Base-by-base conservation (phyloP, 2,329 filamentous ascomycete species). In the Fusarium guadeloupense region DNA sequence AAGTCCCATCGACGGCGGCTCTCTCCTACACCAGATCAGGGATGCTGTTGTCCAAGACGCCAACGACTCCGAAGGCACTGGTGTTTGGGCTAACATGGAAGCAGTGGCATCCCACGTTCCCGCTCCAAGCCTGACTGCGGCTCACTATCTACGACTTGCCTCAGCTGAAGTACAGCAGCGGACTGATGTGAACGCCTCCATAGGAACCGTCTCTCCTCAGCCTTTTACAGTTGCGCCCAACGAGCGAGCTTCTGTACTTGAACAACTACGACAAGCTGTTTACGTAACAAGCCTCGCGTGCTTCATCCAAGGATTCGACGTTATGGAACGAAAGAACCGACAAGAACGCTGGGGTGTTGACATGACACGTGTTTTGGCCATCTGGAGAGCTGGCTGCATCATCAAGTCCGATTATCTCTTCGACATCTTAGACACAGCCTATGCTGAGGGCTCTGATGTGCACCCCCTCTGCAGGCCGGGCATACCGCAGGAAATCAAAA, bases 31-130 rank as follows among this genome's bases (percentile, higher is more conserved):
- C 23, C 78, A 84, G 17, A 82, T 91, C 2, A 81, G 86, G 46
- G 89, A 91, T 72, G 90, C 90, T 69, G 88, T 91, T 1, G 87
- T 90, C 0, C 88, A 91, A 72, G 88, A 90, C 62, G 82, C 85
- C 17, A 85, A 87, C 26, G 81, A 84, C 45, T 84, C 85, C 34
- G 88, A 91, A 71, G 87, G 88, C 0, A 91, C 88, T 0, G 85
- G 87, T 0, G 81, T 85, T 41, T 91, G 87, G 88, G 83, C 84
- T 6, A 83, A 87, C 59, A 82, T 82, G 62, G 84, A 91, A 69
- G 84, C 85, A 0, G 81, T 88, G 7, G 72, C 78, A 5, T 78
- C 85, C 4, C 89, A 91, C 65, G 79, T 90, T 4, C 83, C 89
- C 0, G 82, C 84, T 0, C 85, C 88, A 0, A 90, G 87, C 0